A percentile compares a stretch with the other conserved stretches of the same genome.
Evolutionary conservation across 805 yeast genomes (phyloP).

Genomic region (Ogataea trehaloabstinens): DNA sequence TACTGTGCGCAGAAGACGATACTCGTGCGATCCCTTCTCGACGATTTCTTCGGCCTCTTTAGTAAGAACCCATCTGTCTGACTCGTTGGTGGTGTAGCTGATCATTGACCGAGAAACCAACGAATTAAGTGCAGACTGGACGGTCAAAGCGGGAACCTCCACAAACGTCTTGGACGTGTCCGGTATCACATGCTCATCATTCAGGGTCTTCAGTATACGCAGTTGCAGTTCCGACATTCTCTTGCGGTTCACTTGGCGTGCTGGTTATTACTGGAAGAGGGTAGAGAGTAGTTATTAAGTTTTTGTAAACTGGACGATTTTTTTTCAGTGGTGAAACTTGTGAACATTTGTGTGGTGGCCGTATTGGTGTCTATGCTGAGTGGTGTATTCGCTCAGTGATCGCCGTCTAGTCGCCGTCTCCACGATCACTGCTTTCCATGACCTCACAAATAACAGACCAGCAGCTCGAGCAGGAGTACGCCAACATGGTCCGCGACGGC

Average conservation of each 20-base stretch:
- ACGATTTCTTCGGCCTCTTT: conserved; percentile 81
- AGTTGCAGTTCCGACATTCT: conserved; percentile 69
- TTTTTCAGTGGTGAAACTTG: too few species aligned
- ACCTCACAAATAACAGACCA: conserved; percentile 18
- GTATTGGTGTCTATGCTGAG: too few species aligned
- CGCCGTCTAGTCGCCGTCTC: too few species aligned
- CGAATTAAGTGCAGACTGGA: conserved; percentile 84
- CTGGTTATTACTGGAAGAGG: too few species aligned
- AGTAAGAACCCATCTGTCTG: conserved; percentile 72
- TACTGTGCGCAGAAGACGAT: conserved; percentile 72
- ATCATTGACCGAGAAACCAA: conserved; percentile 83
- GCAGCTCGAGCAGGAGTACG: conserved; percentile 23
- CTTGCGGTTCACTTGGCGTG: too few species aligned
- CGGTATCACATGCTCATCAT: conserved; percentile 57
- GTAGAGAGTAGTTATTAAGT: too few species aligned
- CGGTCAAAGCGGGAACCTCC: conserved; percentile 55
- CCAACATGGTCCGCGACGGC: conserved; percentile 18
- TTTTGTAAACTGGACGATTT: too few species aligned
- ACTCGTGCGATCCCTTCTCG: conserved; percentile 85
- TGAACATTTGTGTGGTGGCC: too few species aligned
- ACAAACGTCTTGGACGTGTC: conserved; percentile 74
- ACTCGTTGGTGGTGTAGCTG: conserved; percentile 66
- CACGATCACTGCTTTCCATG: too few species aligned
- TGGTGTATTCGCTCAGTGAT: too few species aligned
- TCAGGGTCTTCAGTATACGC: conserved; percentile 61